Evolutionary conservation across 1,284 basidiomycete genomes (phyloP).

Genomic region (Cryptococcus depauperatus): DNA sequence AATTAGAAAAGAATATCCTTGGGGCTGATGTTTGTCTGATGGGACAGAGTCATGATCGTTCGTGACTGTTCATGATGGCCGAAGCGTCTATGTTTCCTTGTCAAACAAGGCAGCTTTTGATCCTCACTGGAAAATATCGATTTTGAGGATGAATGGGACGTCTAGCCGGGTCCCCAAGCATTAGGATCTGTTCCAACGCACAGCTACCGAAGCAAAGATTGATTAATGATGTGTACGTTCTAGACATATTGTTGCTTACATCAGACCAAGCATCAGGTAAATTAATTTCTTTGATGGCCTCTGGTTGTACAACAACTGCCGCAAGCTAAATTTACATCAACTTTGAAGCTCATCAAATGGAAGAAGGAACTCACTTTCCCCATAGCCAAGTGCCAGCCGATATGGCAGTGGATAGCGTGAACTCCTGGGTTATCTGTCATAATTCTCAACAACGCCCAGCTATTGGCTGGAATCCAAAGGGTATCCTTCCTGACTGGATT

Average conservation of each 20-base stretch:
- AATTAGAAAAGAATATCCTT: too few species aligned
- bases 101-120: too few species aligned
- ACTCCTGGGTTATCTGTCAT: conserved; percentile 22
- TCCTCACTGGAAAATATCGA: too few species aligned
- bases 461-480: conserved; percentile 25
- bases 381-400: conserved; percentile 22
- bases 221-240: background rate
- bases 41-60: too few species aligned
- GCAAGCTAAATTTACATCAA: conserved; percentile 1
- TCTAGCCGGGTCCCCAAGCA: conserved; percentile 13
- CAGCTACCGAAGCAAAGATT: conserved; percentile 3
- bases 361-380: conserved; percentile 12
- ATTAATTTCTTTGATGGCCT: conserved; percentile 7
- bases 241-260: conserved; percentile 3
- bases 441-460: conserved; percentile 21
- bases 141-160: too few species aligned
- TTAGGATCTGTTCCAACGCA: conserved; percentile 11
- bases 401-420: conserved; percentile 26
- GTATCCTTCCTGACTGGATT: conserved; percentile 44
- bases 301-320: conserved; percentile 17
- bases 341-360: background rate
- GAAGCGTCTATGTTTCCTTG: too few species aligned
- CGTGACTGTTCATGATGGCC: too few species aligned
- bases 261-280: conserved; percentile 12
- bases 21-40: too few species aligned